Conservation (phyloP, 208 protist genomes). For the Vickermania spadyakhi region DNA sequence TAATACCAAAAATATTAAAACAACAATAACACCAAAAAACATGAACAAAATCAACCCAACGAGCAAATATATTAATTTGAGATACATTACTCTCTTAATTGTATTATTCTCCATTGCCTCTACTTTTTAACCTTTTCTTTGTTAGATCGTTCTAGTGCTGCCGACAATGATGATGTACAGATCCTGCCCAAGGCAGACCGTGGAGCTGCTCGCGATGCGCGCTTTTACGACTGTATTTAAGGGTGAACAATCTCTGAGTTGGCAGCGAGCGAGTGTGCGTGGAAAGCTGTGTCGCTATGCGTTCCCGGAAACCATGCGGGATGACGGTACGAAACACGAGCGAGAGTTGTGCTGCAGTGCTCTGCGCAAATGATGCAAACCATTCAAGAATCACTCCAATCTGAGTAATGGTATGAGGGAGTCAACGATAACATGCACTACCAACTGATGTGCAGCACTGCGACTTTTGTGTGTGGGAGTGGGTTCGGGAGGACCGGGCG, state of each 20-base stretch:
- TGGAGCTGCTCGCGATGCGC: slow-evolving; percentile 10
- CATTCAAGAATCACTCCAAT: slow-evolving; percentile 36
- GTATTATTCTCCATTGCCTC: no score
- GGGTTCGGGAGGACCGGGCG: neutral
- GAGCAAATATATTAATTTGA: no score
- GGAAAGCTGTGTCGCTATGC: slow-evolving; percentile 5
- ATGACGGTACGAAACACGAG: slow-evolving; percentile 23
- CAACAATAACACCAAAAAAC: no score
- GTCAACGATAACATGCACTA: slow-evolving; percentile 45
- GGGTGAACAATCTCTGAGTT: slow-evolving; percentile 27
- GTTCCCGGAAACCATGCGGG: slow-evolving; percentile 13
- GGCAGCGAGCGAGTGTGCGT: slow-evolving; percentile 7
- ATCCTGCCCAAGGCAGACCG: slow-evolving; percentile 13
- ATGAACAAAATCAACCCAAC: no score
- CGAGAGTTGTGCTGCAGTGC: slow-evolving; percentile 5
- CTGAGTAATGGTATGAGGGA: slow-evolving; percentile 23
- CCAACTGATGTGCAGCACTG: slow-evolving; percentile 16
- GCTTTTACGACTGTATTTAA: slow-evolving; percentile 16
- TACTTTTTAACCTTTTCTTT: no score
- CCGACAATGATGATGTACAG: slow-evolving; percentile 18
- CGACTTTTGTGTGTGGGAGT: slow-evolving; percentile 3
- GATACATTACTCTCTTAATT: no score
- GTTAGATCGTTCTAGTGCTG: slow-evolving; percentile 1
- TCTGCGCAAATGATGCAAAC: slow-evolving; percentile 19
- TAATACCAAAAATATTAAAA: no score